phyloP scores from a whole-genome alignment of 75 land plant genomes.

The Ceratopteris richardii region DNA sequence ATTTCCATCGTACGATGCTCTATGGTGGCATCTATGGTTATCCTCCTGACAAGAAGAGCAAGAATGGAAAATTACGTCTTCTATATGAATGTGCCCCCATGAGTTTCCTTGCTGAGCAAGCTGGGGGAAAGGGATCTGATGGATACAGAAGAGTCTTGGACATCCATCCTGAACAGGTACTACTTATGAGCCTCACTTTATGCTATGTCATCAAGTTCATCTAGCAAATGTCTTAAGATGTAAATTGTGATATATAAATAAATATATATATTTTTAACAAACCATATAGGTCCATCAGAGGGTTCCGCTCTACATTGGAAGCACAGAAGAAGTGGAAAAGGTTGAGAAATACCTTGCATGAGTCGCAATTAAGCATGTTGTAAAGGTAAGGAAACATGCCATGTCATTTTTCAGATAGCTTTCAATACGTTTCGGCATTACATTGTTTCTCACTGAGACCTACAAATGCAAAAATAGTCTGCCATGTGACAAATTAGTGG shows the following conservation, averaged over 20 bases:
- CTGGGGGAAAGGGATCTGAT: slow-evolving; percentile 94
- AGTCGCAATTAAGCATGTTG: too few species aligned
- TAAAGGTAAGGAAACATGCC: too few species aligned
- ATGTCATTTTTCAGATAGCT: too few species aligned
- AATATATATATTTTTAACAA: too few species aligned
- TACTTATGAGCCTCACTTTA: too few species aligned
- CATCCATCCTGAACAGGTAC: slow-evolving; percentile 71
- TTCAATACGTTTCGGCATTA: too few species aligned
- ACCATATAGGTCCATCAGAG: slow-evolving; percentile 88
- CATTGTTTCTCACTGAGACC: too few species aligned
- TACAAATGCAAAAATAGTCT: too few species aligned
- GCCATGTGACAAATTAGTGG: too few species aligned
- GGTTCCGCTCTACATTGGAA: slow-evolving; percentile 81
- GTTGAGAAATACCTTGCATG: slow-evolving; percentile 56
- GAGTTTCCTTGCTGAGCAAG: slow-evolving; percentile 90
- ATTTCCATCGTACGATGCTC: slow-evolving; percentile 80
- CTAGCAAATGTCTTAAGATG: too few species aligned
- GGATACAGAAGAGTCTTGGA: slow-evolving; percentile 73
- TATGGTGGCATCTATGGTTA: slow-evolving; percentile 96
- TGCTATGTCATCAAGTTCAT: too few species aligned
- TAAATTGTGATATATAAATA: too few species aligned
- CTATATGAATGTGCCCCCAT: slow-evolving; percentile 97
- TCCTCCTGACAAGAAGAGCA: slow-evolving; percentile 82
- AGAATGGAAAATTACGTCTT: slow-evolving; percentile 85
- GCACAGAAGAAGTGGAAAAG: slow-evolving; percentile 83